These are phyloP conservation scores for Ampelocalamus luodianensis DNA, from an alignment of 176 grass and related monocot genomes.

Conservation along the genomic window DNA sequence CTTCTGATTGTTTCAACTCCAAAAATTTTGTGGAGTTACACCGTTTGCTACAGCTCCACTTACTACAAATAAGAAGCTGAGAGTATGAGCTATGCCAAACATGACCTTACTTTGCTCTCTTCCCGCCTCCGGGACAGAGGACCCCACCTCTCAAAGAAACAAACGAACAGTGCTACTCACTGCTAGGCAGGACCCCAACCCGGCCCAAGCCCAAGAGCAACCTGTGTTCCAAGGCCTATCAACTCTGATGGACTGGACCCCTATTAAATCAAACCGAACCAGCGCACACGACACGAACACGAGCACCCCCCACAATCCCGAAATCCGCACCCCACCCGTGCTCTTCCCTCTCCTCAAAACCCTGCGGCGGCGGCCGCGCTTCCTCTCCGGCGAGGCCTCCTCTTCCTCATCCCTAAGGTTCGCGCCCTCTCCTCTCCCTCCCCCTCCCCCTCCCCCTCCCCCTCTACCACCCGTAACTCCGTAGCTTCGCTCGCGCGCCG, in stretches of 20 bases:
- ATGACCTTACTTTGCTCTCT: no score
- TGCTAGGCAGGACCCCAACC: not conserved
- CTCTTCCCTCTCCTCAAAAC: slow-evolving; percentile 42
- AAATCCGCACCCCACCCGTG: slow-evolving; percentile 32
- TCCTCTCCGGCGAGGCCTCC: slow-evolving; percentile 35
- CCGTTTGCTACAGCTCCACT: no score
- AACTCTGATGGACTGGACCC: not conserved
- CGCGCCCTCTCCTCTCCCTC: not conserved
- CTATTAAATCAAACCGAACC: slow-evolving; percentile 21
- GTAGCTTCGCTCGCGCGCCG: not conserved
- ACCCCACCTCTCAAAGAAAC: no score
- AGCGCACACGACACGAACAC: slow-evolving; percentile 9
- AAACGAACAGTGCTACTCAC: not conserved
- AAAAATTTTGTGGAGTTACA: no score
- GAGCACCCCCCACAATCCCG: slow-evolving; percentile 5
- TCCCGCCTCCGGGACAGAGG: no score
- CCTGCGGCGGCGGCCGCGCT: slow-evolving; percentile 40
- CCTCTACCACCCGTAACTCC: not conserved
- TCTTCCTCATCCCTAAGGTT: slow-evolving; percentile 11
- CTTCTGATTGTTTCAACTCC: no score
- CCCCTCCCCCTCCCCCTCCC: not conserved
- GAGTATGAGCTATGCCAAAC: no score
- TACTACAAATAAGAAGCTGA: no score
- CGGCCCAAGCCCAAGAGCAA: not conserved
- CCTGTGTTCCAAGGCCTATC: not conserved